Evolutionary conservation across 371 early-diverging fungal species (phyloP).

Genomic region (Mortierella sp.): DNA sequence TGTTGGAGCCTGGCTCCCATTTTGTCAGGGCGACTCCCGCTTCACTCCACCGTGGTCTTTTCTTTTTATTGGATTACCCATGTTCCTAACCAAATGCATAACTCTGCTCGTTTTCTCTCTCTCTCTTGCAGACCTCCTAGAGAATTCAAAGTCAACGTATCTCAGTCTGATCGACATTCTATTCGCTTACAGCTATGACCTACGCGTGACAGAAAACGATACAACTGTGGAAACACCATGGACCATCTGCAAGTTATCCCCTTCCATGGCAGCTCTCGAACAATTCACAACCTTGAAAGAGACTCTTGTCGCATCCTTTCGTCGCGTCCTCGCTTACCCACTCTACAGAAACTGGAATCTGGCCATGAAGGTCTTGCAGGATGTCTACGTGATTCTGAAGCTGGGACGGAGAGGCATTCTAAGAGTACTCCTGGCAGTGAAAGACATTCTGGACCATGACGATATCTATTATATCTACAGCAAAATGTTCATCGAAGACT

Average conservation of each 20-base stretch:
- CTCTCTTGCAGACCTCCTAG: slow-evolving; percentile 62
- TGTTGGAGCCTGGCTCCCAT: too few relatives aligned
- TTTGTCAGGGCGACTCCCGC: too few relatives aligned
- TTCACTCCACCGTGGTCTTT: too few relatives aligned
- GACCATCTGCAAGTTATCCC: slow-evolving; percentile 88
- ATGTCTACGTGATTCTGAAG: slow-evolving; percentile 84
- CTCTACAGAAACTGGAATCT: slow-evolving; percentile 83
- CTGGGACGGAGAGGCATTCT: slow-evolving; percentile 86
- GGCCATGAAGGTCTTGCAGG: slow-evolving; percentile 75
- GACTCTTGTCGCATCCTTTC: slow-evolving; percentile 68
- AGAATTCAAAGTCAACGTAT: slow-evolving; percentile 75
- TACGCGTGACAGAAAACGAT: slow-evolving; percentile 87
- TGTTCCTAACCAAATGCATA: too few relatives aligned
- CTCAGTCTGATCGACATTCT: slow-evolving; percentile 91
- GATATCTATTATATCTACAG: slow-evolving; percentile 88
- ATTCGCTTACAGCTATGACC: slow-evolving; percentile 91
- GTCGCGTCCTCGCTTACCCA: slow-evolving; percentile 88
- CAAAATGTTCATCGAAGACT: slow-evolving; percentile 92
- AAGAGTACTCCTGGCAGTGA: slow-evolving; percentile 80
- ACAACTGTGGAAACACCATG: slow-evolving; percentile 89
- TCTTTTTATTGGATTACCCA: too few relatives aligned
- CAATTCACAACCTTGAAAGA: slow-evolving; percentile 76
- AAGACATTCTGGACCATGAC: slow-evolving; percentile 84
- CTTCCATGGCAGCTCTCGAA: slow-evolving; percentile 84
- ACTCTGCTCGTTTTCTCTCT: background rate